Evolutionary conservation across 1,284 basidiomycete genomes (phyloP).

Genomic region (Apiotrichum porosum): DNA sequence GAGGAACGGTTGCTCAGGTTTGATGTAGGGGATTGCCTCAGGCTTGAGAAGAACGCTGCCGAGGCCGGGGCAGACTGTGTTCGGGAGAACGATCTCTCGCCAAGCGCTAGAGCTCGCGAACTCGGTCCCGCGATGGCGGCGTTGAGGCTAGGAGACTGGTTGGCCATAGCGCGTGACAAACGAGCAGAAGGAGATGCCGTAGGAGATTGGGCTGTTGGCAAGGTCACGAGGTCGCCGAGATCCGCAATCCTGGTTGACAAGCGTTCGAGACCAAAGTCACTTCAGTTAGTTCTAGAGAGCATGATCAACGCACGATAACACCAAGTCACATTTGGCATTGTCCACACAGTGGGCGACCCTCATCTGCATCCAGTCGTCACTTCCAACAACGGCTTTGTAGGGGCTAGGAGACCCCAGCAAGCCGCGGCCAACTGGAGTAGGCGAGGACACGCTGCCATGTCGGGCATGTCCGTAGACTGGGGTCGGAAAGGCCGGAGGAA

Average conservation of each 20-base stretch:
- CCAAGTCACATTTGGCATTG: constrained; percentile 22
- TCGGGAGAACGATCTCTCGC: constrained; percentile 28
- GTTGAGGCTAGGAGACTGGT: too few species aligned
- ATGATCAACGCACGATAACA: too few species aligned
- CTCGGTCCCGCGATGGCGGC: too few species aligned
- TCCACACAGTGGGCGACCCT: constrained; percentile 38
- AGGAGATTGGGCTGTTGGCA: constrained; percentile 24
- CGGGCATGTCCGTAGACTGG: constrained; percentile 23
- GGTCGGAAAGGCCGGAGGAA: constrained; percentile 20
- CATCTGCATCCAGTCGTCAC: constrained; percentile 42
- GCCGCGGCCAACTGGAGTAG: neutral
- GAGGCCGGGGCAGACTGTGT: constrained; percentile 34
- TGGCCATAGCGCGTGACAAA: too few species aligned
- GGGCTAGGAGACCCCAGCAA: neutral
- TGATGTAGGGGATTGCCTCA: neutral
- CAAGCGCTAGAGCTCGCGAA: neutral
- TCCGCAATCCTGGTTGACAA: constrained; percentile 41
- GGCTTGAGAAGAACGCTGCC: constrained; percentile 16
- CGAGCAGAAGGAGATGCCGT: constrained; percentile 8
- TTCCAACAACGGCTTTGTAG: constrained; percentile 15
- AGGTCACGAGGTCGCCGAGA: constrained; percentile 40
- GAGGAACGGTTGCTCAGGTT: neutral
- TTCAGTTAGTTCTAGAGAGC: constrained; percentile 14
- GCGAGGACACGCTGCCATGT: constrained; percentile 5
- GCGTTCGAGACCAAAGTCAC: constrained; percentile 22